A percentile compares a stretch with the other conserved stretches of the same genome.
phyloP scores from a whole-genome alignment of 345 rosid species.

The Microcos paniculata region DNA sequence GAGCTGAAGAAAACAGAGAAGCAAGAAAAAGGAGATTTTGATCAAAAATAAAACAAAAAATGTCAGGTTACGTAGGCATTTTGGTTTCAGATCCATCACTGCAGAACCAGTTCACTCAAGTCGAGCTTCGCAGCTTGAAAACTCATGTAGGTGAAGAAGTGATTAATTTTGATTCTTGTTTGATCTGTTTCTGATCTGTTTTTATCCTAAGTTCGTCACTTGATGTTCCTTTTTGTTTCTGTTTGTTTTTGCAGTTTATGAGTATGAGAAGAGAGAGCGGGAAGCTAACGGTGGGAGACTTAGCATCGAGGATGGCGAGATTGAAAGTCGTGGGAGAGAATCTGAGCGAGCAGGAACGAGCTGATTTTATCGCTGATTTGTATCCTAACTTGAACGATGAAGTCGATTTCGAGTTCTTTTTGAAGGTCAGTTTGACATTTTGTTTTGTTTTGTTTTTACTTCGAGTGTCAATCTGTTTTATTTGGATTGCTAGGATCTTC shows the following conservation, averaged over 20 bases:
- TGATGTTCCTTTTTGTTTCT: neutral
- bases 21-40: neutral
- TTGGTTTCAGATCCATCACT: constrained; percentile 95
- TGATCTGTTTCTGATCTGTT: neutral
- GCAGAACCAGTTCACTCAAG: constrained; percentile 98
- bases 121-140: constrained; percentile 96
- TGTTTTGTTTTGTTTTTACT: neutral
- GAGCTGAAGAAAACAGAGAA: neutral
- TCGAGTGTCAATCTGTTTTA: neutral
- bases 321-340: constrained; percentile 82
- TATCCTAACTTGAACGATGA: constrained; percentile 66
- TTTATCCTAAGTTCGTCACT: neutral
- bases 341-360: constrained; percentile 69
- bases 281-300: constrained; percentile 76
- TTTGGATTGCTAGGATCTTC: neutral
- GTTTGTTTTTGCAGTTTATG: constrained; percentile 47
- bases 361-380: constrained; percentile 59
- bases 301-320: constrained; percentile 85
- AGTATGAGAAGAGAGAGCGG: constrained; percentile 94
- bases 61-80: constrained; percentile 90
- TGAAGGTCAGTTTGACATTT: constrained; percentile 54
- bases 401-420: constrained; percentile 92
- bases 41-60: constrained; percentile 16
- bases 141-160: constrained; percentile 51
- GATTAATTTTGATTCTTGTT: neutral